A percentile compares a stretch with the other conserved stretches of the same genome.
These are phyloP conservation scores for Yarrowia phangngaensis DNA, from an alignment of 805 yeast species.

Conservation along the genomic window DNA sequence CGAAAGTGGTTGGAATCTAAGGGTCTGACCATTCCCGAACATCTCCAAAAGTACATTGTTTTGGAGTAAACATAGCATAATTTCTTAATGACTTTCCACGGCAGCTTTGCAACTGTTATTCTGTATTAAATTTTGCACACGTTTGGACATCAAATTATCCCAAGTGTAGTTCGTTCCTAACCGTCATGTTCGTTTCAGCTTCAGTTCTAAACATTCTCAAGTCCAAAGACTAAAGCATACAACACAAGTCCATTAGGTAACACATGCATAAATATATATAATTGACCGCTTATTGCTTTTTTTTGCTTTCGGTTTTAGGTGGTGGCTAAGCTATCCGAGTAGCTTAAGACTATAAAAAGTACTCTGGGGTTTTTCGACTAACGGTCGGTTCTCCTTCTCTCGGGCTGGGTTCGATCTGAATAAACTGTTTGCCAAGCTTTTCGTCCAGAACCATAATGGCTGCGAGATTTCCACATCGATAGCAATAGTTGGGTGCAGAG, in stretches of 20 bases:
- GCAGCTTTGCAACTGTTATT: too few species aligned
- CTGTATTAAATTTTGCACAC: neutral
- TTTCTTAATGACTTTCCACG: too few species aligned
- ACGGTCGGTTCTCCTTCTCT: conserved; percentile 98
- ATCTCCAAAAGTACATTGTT: conserved; percentile 64
- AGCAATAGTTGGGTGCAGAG: too few species aligned
- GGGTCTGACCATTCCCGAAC: conserved; percentile 62
- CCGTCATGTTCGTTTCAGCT: too few species aligned
- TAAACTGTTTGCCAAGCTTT: conserved; percentile 76
- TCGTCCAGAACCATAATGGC: conserved; percentile 95
- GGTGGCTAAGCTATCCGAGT: neutral
- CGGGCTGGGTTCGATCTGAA: conserved; percentile 89
- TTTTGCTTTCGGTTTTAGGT: too few species aligned
- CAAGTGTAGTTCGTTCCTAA: too few species aligned
- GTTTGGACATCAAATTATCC: neutral
- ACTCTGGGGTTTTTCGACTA: conserved; percentile 90
- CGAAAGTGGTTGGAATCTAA: conserved; percentile 71
- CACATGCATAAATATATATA: conserved; percentile 14
- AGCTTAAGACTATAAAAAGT: conserved; percentile 57
- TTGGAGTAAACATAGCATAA: conserved; percentile 33
- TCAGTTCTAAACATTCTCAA: too few species aligned
- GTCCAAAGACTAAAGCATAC: too few species aligned
- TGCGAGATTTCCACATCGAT: conserved; percentile 93
- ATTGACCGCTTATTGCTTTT: neutral
- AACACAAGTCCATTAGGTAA: too few species aligned